Evolutionary conservation across 2,329 filamentous ascomycete genomes (phyloP).

Genomic region (Nectriaceae sp.): DNA sequence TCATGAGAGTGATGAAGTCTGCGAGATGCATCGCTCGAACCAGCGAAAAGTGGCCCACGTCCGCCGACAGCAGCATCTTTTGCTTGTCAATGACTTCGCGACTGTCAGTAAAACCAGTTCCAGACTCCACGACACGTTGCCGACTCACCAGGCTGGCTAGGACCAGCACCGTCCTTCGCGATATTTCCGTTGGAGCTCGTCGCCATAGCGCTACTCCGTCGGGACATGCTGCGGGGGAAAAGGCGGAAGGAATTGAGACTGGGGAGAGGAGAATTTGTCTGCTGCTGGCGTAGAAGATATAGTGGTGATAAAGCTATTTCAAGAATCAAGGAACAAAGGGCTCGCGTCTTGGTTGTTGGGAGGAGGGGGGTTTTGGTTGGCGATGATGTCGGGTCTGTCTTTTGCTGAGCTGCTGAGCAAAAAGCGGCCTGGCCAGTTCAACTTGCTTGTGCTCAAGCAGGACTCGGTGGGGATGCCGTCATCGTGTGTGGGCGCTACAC

Average conservation of each 20-base stretch:
- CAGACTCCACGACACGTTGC: neutral
- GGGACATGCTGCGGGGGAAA: slow-evolving; percentile 56
- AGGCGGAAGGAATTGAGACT: neutral
- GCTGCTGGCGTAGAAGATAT: neutral
- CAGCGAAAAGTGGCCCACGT: slow-evolving; percentile 73
- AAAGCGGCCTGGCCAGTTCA: too few species aligned
- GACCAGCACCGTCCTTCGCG: slow-evolving; percentile 30
- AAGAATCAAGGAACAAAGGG: too few species aligned
- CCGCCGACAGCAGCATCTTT: slow-evolving; percentile 68
- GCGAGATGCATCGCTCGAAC: slow-evolving; percentile 74
- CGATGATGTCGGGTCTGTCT: too few species aligned
- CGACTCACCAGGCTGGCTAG: slow-evolving; percentile 37
- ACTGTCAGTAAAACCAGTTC: neutral
- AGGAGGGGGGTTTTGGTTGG: too few species aligned
- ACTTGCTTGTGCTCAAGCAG: too few species aligned
- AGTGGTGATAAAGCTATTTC: too few species aligned
- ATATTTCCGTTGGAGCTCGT: slow-evolving; percentile 29
- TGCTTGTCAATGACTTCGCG: slow-evolving; percentile 70
- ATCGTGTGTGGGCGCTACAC: slow-evolving; percentile 28
- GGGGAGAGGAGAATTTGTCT: neutral
- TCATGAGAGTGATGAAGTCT: slow-evolving; percentile 80
- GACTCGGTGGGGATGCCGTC: slow-evolving; percentile 30
- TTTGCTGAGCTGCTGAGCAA: too few species aligned
- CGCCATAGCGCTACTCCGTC: slow-evolving; percentile 52
- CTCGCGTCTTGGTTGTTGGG: too few species aligned